phyloP scores from a whole-genome alignment of 345 rosid species.

The Eucalyptus rudis region DNA sequence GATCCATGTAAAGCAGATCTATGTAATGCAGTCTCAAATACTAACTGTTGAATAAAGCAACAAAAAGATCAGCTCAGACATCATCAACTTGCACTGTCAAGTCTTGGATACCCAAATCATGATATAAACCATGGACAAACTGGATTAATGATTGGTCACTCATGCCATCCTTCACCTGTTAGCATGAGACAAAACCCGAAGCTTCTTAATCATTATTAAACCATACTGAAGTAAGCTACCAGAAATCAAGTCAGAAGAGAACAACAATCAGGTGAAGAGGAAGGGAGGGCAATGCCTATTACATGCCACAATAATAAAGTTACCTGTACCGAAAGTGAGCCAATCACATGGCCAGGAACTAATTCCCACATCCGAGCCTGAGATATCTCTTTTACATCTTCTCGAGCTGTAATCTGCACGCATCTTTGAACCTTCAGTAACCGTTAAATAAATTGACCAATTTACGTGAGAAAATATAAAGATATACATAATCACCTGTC shows the following conservation, averaged over 20 bases:
- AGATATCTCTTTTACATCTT: constrained; percentile 66
- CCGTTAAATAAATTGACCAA: no score
- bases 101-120: constrained; percentile 79
- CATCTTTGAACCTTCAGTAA: not conserved
- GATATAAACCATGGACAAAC: constrained; percentile 56
- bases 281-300: not conserved
- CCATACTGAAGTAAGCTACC: not conserved
- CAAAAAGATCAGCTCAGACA: not conserved
- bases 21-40: not conserved
- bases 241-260: not conserved
- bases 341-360: constrained; percentile 86
- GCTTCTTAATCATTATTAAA: not conserved
- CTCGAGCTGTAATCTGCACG: constrained; percentile 50
- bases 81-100: constrained; percentile 62
- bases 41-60: not conserved
- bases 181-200: not conserved
- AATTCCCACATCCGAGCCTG: constrained; percentile 93
- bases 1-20: not conserved
- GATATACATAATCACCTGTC: constrained; percentile 50
- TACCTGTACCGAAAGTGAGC: constrained; percentile 77
- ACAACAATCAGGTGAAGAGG: not conserved
- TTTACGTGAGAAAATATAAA: not conserved
- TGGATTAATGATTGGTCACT: constrained; percentile 47
- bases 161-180: constrained; percentile 54
- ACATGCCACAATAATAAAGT: not conserved